Evolutionary conservation across 768 basidiomycete genomes (phyloP).

Genomic region (Megacollybia marginata): DNA sequence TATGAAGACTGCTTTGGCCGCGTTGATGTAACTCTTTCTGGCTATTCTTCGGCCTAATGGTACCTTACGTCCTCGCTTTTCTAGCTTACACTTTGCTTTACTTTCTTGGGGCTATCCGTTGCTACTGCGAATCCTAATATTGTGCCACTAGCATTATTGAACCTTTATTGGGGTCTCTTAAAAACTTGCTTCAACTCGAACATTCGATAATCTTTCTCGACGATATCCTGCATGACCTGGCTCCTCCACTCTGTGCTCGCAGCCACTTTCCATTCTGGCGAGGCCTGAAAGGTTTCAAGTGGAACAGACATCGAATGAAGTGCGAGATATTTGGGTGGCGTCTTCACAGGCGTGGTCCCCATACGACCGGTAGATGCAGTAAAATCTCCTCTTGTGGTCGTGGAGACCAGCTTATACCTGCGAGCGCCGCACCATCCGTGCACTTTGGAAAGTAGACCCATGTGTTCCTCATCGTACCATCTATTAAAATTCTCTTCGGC

Average conservation of each 20-base stretch:
- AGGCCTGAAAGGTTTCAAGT: constrained; percentile 11
- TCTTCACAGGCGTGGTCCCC: constrained; percentile 3
- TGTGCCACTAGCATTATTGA: too few species aligned
- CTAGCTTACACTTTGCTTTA: too few species aligned
- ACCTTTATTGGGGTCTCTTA: not conserved
- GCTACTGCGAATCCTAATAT: too few species aligned
- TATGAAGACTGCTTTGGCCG: not conserved
- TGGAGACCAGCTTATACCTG: constrained; percentile 17
- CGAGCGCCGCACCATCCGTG: constrained; percentile 23
- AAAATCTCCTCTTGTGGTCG: constrained; percentile 4
- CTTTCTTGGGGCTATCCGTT: too few species aligned
- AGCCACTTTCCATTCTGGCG: constrained; percentile 17
- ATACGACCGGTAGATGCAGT: constrained; percentile 8
- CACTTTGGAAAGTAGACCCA: constrained; percentile 18
- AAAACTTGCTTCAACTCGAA: constrained; percentile 13
- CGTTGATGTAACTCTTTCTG: not conserved
- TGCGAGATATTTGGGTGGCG: constrained; percentile 22
- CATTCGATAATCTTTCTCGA: constrained; percentile 12
- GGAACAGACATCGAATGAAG: constrained; percentile 22
- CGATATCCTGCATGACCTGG: constrained; percentile 12
- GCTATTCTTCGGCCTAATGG: too few species aligned
- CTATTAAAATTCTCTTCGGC: constrained; percentile 18
- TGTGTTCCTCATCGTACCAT: constrained; percentile 30
- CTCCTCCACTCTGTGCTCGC: constrained; percentile 17
- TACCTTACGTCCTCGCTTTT: too few species aligned